Evolutionary conservation across 768 basidiomycete genomes (phyloP), one percentile per base, ranked within the genome.

Genomic region (Mycena haematopus): DNA sequence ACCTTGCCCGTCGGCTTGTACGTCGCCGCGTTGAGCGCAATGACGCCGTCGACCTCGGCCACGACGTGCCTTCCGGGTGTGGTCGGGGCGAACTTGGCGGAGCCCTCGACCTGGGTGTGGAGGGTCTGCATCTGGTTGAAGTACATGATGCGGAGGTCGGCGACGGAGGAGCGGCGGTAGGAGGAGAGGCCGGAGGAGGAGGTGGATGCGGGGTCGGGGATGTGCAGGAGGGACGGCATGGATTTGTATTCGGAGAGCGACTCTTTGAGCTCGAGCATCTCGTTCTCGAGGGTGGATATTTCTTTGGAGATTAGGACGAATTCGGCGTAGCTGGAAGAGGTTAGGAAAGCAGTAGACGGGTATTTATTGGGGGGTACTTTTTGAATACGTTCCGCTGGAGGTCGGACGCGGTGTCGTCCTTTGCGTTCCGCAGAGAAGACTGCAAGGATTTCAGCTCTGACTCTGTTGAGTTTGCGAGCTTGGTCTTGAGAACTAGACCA

Each of bases 301-400:
- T 99, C 97, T 72, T 99, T 99, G 4, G 97, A 97, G 22, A 99
- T 93, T 58, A 91, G 82, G 27, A 99, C 93, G 72, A 99, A 99
- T 73, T 99, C 95, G 49, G 95, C 92, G 72, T 99, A 99, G 77
- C 96, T 99, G 70, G 15, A 19, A 29, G 17, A 11, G 31, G 22
- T 56, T 46, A 59, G 49, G 62, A 22, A 69, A 52, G 56, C 27
- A 49, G n/a, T 11, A 36, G 8, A 31, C 11, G 15, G 9, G 8
- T 46, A n/a, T 6, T 21, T 50, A n/a, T 24, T 11, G 44, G 25
- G 46, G 62, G 76, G 52, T 68, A 91, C 95, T 97, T 95, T 79
- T 96, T 93, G 82, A 97, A 97, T 0, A 99, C 96, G 70, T 90
- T 97, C 65, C 85, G 85, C 77, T 97, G 95, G 36, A 99, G 76